Evolutionary conservation across 176 grass and related monocot species (phyloP).

Genomic region (Thalia dealbata): DNA sequence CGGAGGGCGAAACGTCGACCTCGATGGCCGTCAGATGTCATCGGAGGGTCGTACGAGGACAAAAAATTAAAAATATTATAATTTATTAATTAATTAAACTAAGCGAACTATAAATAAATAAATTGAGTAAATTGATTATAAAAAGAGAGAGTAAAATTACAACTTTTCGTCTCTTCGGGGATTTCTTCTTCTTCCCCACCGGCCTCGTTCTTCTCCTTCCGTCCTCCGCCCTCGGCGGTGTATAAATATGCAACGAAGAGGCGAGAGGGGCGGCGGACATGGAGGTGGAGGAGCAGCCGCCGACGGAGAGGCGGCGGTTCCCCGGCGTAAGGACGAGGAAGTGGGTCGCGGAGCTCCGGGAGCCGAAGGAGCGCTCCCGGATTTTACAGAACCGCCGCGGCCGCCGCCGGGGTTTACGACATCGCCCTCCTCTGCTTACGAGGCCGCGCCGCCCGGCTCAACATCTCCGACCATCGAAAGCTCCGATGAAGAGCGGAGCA

Average conservation of each 20-base stretch:
- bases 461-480: background rate
- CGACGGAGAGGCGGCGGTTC: background rate
- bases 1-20: too few species aligned
- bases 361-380: constrained; percentile 10
- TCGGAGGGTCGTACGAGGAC: too few species aligned
- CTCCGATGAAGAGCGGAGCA: background rate
- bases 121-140: too few species aligned
- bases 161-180: too few species aligned
- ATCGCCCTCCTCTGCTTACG: constrained; percentile 4
- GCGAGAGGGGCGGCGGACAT: background rate
- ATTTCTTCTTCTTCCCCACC: too few species aligned
- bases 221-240: too few species aligned
- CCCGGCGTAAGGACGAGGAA: constrained; percentile 8
- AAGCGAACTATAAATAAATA: too few species aligned
- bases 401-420: constrained; percentile 11
- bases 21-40: too few species aligned
- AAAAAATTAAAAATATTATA: too few species aligned
- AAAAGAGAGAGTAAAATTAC: too few species aligned
- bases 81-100: too few species aligned
- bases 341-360: constrained; percentile 10
- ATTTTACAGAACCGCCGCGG: constrained; percentile 5
- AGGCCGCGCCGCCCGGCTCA: constrained; percentile 11
- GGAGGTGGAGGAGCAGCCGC: background rate
- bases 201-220: too few species aligned
- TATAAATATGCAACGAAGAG: background rate